Evolutionary conservation across 2,329 filamentous ascomycete species (phyloP), one percentile per base, ranked within the genome.

Genomic region (Aspergillus pseudotamarii): DNA sequence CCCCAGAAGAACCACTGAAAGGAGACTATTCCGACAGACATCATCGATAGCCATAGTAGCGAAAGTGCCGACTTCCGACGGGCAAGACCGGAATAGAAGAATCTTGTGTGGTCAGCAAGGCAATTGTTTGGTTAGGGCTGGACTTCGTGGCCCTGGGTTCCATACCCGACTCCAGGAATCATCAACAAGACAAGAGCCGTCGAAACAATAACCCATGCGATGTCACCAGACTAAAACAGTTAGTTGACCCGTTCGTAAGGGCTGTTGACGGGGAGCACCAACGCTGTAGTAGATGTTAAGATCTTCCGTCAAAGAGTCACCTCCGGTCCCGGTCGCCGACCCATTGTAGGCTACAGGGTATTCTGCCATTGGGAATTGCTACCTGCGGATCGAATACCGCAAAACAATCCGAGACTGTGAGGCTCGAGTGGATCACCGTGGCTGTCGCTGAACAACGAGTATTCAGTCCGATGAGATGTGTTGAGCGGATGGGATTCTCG

Each of bases 1-100:
- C 93, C 93, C 93, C 93, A 96, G 83, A 96, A 94, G 83, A 96
- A 96, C 93, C 93, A 97, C 75, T 96, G 92, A 80, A 96, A 96
- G 57, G 88, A 89, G 64, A 93, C 88, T 68, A 96, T 88, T 12
- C 88, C 91, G 4, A 90, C 87, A 19, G 91, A 89, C 82, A 96
- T 90, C 81, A 96, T 86, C 16, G 91, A 91, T 4, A 96, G 85
- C 85, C 92, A 94, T 77, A 96, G 90, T 65, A 97, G 85, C 21
- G 92, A 92, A 60, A 97, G 84, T 4, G 93, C 93, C 0, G 92
- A 96, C 82, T 96, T 97, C 77, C 93, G 88, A 61, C 93, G 89
- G 19, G 93, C 92, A 19, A 96, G 89, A 67, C 93, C 93, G 50
- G 91, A 94, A 83, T 97, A 97, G 85, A 96, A 96, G 85, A 96